Base-by-base conservation (phyloP, 257 asterid species). In the Nicotiana knightiana region DNA sequence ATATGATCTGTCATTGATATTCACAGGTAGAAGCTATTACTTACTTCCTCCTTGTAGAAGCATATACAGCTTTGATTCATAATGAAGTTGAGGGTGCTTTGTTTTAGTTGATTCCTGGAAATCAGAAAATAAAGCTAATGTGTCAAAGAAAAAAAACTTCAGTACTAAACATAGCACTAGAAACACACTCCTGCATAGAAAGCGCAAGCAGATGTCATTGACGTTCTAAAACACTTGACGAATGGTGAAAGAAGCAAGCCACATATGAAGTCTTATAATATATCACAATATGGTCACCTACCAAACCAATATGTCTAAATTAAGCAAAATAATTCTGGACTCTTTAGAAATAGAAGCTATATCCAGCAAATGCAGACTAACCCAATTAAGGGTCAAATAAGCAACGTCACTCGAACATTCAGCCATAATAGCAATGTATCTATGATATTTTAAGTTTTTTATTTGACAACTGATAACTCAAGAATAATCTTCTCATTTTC, bases 41-140 rank as follows among this genome's bases (percentile, higher is more conserved):
- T 91, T 88, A 94, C 98, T 91, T 91, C 97, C 98, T 71, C 98
- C 98, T 80, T 93, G 98, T 79, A 94, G 97, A 84, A 93, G 95
- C 94, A 91, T 87, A 84, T 94, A 94, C 84, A 94, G 82, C 89
- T 93, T 94, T 51, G 98, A 94, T 81, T 94, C 98, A 85, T 94
- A 94, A 85, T 93, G 95, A 83, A 94, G 98, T 88, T 94, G 98
- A 33, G 98, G 98, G 63, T 94, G 98, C 88, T 94, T 93, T 28
- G 97, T 91, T 89, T 94, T 94, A 67, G 89, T 89, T 85, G 96
- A 77, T 88, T 94, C 98, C 98, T 94, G 92, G 58, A 59, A 84
- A 63, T 43, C 21, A 62, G 8, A 46, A 35, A 2, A 53, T 17
- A 63, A n/a, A 55, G 76, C 32, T 54, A 71, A 79, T 54, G n/a